phyloP scores from a whole-genome alignment of 768 basidiomycete species.

The Russula sp. region DNA sequence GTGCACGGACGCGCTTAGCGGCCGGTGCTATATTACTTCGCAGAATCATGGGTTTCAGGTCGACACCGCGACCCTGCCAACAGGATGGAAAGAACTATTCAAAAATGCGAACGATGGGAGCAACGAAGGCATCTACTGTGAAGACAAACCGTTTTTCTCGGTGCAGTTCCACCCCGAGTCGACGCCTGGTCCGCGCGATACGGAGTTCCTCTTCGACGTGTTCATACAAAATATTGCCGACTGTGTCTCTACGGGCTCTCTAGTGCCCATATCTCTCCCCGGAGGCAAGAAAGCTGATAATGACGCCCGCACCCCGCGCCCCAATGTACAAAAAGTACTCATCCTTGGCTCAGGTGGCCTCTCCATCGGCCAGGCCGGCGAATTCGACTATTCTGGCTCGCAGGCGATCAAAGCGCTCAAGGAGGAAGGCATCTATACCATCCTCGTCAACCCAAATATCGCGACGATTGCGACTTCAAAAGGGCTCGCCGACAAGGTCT shows the following conservation, averaged over 20 bases:
- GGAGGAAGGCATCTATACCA: constrained; percentile 98
- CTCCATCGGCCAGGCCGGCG: constrained; percentile 91
- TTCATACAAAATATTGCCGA: constrained; percentile 88
- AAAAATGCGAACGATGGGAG: constrained; percentile 94
- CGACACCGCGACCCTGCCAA: constrained; percentile 70
- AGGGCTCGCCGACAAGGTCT: constrained; percentile 98
- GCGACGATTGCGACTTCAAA: constrained; percentile 98
- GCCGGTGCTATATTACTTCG: constrained; percentile 97
- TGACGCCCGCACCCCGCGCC: constrained; percentile 64
- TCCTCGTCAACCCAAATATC: constrained; percentile 98
- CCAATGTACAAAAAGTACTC: constrained; percentile 86
- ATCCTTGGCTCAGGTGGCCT: constrained; percentile 97
- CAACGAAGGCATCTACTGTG: constrained; percentile 96
- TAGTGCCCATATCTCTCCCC: constrained; percentile 63
- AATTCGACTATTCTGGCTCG: constrained; percentile 99
- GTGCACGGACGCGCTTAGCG: constrained; percentile 89
- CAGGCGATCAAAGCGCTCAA: constrained; percentile 99
- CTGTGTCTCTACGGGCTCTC: constrained; percentile 55
- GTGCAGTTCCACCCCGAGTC: constrained; percentile 99
- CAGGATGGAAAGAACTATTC: constrained; percentile 92
- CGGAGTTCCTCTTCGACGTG: constrained; percentile 97
- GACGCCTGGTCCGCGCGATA: constrained; percentile 94
- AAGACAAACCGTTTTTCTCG: constrained; percentile 93
- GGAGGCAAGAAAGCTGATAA: constrained; percentile 84
- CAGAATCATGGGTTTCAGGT: constrained; percentile 99